phyloP scores from a whole-genome alignment of 2,329 filamentous ascomycete genomes.

The Phyllosticta citribraziliensis region DNA sequence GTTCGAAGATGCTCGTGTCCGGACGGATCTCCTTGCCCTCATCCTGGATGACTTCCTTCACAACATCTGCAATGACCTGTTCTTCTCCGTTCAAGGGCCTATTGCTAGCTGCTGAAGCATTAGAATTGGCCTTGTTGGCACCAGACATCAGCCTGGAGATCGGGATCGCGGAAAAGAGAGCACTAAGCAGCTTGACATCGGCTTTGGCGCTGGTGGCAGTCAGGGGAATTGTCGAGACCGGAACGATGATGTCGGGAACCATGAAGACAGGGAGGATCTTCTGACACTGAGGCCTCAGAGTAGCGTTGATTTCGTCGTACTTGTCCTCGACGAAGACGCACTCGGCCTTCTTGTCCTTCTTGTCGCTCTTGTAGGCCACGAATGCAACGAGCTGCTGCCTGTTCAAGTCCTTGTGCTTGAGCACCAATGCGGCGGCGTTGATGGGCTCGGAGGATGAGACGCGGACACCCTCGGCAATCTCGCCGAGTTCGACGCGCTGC shows the following conservation, averaged over 20 bases:
- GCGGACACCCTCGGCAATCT: conserved; percentile 25
- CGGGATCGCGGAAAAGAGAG: conserved; percentile 19
- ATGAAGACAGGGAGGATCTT: conserved; percentile 27
- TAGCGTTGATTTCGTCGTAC: conserved; percentile 11
- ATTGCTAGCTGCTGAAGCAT: neutral
- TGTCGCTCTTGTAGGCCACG: conserved; percentile 12
- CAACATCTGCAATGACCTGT: conserved; percentile 16
- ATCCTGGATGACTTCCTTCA: conserved; percentile 16
- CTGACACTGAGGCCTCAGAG: conserved; percentile 10
- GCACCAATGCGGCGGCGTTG: conserved; percentile 1
- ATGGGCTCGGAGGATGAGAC: conserved; percentile 21
- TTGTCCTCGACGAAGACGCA: conserved; percentile 13
- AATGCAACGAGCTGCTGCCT: conserved; percentile 5
- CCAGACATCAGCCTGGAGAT: conserved; percentile 15
- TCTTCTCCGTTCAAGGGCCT: conserved; percentile 17
- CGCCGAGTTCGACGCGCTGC: conserved; percentile 31
- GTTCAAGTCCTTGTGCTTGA: conserved; percentile 6
- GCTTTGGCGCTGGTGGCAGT: conserved; percentile 26
- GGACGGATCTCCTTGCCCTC: conserved; percentile 14
- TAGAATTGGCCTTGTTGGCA: neutral
- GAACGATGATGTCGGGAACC: conserved; percentile 32
- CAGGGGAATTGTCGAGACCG: conserved; percentile 26
- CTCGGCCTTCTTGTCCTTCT: conserved; percentile 12
- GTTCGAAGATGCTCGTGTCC: conserved; percentile 26
- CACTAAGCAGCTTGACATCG: conserved; percentile 22